Percentiles rank a stretch among this genome's conserved stretches.
phyloP scores from a whole-genome alignment of 306 rosid species.

The Inga laurina region DNA sequence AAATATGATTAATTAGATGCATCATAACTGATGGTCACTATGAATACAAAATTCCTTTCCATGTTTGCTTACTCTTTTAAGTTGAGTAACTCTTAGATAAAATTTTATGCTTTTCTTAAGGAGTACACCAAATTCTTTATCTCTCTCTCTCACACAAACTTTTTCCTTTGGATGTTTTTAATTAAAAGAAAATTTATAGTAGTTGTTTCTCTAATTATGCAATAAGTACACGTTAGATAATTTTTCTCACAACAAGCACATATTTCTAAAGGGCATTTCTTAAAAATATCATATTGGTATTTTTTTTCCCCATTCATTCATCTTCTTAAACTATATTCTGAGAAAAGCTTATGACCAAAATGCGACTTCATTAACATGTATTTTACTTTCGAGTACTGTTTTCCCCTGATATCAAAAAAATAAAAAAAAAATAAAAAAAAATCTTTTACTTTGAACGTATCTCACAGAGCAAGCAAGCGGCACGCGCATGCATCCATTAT shows the following conservation, averaged over 20 bases:
- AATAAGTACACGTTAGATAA: neutral
- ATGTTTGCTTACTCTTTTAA: neutral
- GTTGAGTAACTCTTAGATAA: conserved; percentile 11
- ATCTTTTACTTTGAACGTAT: neutral
- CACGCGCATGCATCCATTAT: neutral
- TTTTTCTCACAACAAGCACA: neutral
- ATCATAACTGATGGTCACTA: neutral
- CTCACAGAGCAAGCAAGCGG: neutral
- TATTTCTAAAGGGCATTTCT: neutral
- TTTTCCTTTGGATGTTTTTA: neutral
- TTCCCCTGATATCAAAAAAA: too few relatives aligned
- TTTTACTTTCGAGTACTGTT: neutral
- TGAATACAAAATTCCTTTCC: neutral
- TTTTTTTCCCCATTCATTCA: neutral
- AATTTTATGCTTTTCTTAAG: conserved; percentile 2
- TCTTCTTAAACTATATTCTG: neutral
- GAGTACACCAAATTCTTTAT: neutral
- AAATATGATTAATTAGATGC: neutral
- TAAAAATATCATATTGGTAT: neutral
- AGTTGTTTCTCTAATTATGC: neutral
- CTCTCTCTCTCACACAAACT: neutral
- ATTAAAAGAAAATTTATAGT: neutral
- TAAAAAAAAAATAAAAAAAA: too few relatives aligned
- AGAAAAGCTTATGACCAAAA: neutral
- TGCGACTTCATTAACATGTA: neutral